Conservation (phyloP, 1,284 basidiomycete species). For the Somion occarium region DNA sequence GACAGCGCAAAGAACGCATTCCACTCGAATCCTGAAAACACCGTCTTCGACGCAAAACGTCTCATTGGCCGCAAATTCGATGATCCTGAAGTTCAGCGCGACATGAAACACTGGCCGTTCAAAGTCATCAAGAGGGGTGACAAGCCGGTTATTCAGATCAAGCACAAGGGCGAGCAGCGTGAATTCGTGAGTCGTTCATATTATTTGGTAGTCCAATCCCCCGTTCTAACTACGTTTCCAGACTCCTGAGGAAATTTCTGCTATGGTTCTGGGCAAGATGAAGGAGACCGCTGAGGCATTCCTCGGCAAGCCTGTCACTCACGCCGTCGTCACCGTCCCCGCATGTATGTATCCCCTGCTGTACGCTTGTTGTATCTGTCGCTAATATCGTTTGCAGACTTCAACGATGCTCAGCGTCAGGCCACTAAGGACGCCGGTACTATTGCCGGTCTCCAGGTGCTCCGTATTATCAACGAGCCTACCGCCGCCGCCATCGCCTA, state of each 20-base stretch:
- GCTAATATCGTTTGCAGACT: conserved; percentile 39
- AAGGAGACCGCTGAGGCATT: conserved; percentile 99
- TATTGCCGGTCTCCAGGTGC: conserved; percentile 92
- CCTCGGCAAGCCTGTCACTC: conserved; percentile 93
- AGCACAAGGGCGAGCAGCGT: conserved; percentile 83
- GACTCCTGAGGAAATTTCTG: conserved; percentile 87
- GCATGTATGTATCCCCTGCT: conserved; percentile 54
- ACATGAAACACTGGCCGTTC: conserved; percentile 90
- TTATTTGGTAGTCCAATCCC: neutral
- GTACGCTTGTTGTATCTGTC: neutral
- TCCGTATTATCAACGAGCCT: conserved; percentile 99
- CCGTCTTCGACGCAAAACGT: conserved; percentile 97
- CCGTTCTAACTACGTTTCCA: conserved; percentile 20
- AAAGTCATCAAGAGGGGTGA: conserved; percentile 73
- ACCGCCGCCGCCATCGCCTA: conserved; percentile 98
- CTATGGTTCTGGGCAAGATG: conserved; percentile 97
- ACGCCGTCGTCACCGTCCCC: conserved; percentile 97
- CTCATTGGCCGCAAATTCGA: conserved; percentile 88
- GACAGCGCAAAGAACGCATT: conserved; percentile 79
- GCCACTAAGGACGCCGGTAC: conserved; percentile 98
- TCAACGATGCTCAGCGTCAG: conserved; percentile 99
- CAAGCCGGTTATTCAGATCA: conserved; percentile 84
- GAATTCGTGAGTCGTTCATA: conserved; percentile 74
- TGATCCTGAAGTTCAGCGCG: conserved; percentile 74
- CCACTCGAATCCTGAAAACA: conserved; percentile 88